Evolutionary conservation across 495 filamentous ascomycete genomes (phyloP).

Genomic region (Hypoxylon lienhwacheense): DNA sequence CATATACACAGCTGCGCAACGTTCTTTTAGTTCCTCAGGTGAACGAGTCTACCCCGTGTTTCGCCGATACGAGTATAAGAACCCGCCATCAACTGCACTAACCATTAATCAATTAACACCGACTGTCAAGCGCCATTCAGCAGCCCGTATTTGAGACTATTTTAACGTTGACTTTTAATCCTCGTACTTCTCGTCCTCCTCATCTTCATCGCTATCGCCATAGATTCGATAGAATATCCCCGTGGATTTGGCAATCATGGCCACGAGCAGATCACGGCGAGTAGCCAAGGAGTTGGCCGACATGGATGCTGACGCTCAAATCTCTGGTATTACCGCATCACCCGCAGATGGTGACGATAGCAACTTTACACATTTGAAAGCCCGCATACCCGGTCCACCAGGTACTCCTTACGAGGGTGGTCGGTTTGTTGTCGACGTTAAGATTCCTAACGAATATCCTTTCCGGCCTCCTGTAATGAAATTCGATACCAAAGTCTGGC

Average conservation of each 20-base stretch:
- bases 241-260: conserved; percentile 54
- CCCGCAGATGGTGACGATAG: conserved; percentile 66
- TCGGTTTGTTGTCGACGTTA: conserved; percentile 78
- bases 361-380: conserved; percentile 83
- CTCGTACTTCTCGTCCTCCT: neutral
- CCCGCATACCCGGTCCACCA: conserved; percentile 82
- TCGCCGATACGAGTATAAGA: no score
- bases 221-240: neutral
- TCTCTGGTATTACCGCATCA: conserved; percentile 71
- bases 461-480: conserved; percentile 92
- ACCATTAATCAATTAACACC: no score
- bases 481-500: conserved; percentile 96
- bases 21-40: no score
- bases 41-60: no score
- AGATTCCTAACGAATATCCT: conserved; percentile 86
- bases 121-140: no score
- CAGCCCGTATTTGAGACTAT: no score
- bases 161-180: neutral
- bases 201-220: neutral
- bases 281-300: conserved; percentile 91
- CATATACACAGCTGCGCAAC: no score
- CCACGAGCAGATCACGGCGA: conserved; percentile 75
- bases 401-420: conserved; percentile 95
- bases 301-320: conserved; percentile 69
- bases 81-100: no score